Base-by-base conservation (phyloP, 106 monocot genomes). In the Hemerocallis citrina region DNA sequence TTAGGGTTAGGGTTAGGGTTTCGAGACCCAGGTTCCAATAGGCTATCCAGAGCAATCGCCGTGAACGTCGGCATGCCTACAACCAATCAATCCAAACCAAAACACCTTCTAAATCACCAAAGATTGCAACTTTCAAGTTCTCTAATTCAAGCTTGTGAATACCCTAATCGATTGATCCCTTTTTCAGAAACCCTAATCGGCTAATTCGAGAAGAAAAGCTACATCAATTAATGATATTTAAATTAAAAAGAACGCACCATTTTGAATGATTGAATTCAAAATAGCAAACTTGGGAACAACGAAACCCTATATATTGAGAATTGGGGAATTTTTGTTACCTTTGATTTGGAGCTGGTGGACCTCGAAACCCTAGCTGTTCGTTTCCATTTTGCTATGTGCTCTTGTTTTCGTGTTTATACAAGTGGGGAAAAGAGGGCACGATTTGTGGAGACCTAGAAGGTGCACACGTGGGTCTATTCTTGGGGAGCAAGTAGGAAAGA, bases 11-110 rank as follows among this genome's bases (percentile, higher is more conserved):
- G 61, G 0, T 64, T 43, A 15, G 70, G 49, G 59, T 68, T 72
- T 45, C 75, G 47, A n/a, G 63, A 67, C 25, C 72, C 69, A 4
- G 82, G 75, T 59, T 87, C 86, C 47, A 87, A 43, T 21, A 87
- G 64, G 44, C 75, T 59, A 37, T 81, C 86, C 66, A 87, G 55
- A 4, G 73, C 59, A 43, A 73, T 64, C 21, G 72, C 74, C 7
- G 78, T 79, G 66, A 82, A 73, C 62, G 74, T 75, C 17, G 86
- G 79, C 86, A 87, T 87, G 34, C 15, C 41, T 29, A 27, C 21
- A 55, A 55, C 36, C 59, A 59, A 38, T 38, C n/a, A n/a, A n/a
- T n/a, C n/a, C n/a, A n/a, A 39, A 17, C 12, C 20, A 11, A 54
- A 54, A 54, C 38, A 28, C 25, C 32, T 45, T 10, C 36, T 52